Base-by-base conservation (phyloP, 371 early-diverging fungal species). In the Polyrhizophydium stewartii region DNA sequence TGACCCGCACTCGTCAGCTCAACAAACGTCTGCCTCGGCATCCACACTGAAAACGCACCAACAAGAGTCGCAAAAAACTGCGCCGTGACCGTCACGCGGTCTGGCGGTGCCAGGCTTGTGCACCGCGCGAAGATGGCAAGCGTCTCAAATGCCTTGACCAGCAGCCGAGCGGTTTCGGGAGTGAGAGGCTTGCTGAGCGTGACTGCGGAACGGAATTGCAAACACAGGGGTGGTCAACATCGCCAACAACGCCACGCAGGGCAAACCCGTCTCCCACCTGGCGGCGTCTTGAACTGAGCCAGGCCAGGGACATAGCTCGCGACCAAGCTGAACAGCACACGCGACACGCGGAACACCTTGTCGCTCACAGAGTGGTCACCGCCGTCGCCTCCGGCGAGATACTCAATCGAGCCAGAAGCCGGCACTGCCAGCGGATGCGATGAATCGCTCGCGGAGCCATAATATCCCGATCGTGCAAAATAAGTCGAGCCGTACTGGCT, bases 271-370 rank as follows among this genome's bases (percentile, higher is more conserved):
- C 7, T 3, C 35, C 35, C 76, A 72, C 53, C n/a, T n/a, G n/a
- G n/a, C n/a, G n/a, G n/a, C n/a, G n/a, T n/a, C 65, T 74, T 37
- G 47, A 68, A 16, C 70, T 59, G n/a, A n/a, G n/a, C n/a, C 7
- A 78, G 33, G 19, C 43, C 41, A 16, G 76, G 74, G 35, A 79
- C 47, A 41, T 76, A 66, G 56, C 56, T 65, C 21, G 66, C 41
- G 49, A 76, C 71, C 19, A 70, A 61, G 45, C 72, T 70, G 28
- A 69, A 64, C 16, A 76, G 30, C 2, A 73, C 40, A 57, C 67
- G 69, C 43, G 67, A 27, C 9, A 68, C 30, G 41, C 49, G 61
- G 28, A 56, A 53, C 28, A 64, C 51, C 35, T 58, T 58, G n/a
- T 22, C 25, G 9, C 13, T 43, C 41, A 61, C 24, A 17, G 13